These are phyloP conservation scores for Starmerella roubikii DNA, from an alignment of 805 yeast genomes.

Conservation along the genomic window DNA sequence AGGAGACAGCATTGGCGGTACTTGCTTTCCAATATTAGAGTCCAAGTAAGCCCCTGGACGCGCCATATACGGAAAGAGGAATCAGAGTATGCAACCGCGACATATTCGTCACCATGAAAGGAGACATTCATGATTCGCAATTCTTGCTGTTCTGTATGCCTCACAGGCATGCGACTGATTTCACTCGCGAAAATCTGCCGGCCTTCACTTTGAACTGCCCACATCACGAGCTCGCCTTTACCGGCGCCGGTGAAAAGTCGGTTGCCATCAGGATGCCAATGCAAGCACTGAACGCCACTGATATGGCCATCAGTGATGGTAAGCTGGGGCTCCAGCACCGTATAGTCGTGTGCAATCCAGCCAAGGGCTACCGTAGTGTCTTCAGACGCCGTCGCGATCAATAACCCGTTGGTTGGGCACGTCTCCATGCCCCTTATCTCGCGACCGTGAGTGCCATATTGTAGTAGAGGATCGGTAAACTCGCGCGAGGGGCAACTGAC, in stretches of 20 bases:
- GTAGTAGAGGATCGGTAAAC: constrained; percentile 24
- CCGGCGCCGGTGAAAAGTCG: constrained; percentile 43
- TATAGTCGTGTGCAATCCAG: constrained; percentile 35
- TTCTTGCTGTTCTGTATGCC: constrained; percentile 52
- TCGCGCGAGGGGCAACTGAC: constrained; percentile 17
- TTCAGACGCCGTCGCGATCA: constrained; percentile 72
- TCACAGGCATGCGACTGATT: constrained; percentile 39
- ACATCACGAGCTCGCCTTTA: constrained; percentile 72
- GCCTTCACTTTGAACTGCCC: constrained; percentile 42
- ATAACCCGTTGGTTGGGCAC: constrained; percentile 26
- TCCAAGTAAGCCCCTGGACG: constrained; percentile 26
- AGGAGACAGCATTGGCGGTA: constrained; percentile 71
- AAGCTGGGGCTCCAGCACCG: constrained; percentile 12
- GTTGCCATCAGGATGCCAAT: constrained; percentile 30
- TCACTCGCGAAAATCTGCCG: constrained; percentile 36
- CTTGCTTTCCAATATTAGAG: constrained; percentile 32
- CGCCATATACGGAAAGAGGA: constrained; percentile 59
- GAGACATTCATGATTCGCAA: constrained; percentile 82
- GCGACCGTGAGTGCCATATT: constrained; percentile 75
- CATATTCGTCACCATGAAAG: constrained; percentile 29
- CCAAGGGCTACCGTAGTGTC: constrained; percentile 73
- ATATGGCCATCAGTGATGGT: constrained; percentile 57
- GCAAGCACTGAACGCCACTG: constrained; percentile 72
- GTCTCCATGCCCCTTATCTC: constrained; percentile 68
- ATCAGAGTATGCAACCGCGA: constrained; percentile 73